Conservation (phyloP, 345 rosid species). For the Moricandia moricandioides region DNA sequence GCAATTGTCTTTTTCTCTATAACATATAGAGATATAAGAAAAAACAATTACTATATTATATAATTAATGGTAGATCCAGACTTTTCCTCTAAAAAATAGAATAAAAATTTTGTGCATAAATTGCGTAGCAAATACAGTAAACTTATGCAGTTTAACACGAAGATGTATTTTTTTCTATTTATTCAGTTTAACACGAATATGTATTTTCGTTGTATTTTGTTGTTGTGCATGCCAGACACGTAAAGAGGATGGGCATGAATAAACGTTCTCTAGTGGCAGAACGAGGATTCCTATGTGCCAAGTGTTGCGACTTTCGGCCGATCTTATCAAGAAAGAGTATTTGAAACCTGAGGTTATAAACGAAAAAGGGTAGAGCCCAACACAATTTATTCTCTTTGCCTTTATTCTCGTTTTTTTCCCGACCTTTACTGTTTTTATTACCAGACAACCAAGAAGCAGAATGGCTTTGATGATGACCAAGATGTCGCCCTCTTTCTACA, state of each 20-base stretch:
- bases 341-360: constrained; percentile 10
- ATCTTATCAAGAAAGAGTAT: constrained; percentile 9
- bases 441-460: neutral
- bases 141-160: too few relatives aligned
- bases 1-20: too few relatives aligned
- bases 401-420: neutral
- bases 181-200: neutral
- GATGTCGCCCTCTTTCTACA: constrained; percentile 17
- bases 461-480: constrained; percentile 2
- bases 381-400: constrained; percentile 9
- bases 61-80: too few relatives aligned
- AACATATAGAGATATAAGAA: too few relatives aligned
- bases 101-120: too few relatives aligned
- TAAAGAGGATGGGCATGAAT: neutral
- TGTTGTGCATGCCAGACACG: constrained; percentile 29
- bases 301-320: constrained; percentile 21
- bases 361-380: neutral
- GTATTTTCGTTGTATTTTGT: neutral
- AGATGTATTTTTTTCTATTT: neutral
- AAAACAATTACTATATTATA: too few relatives aligned
- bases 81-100: too few relatives aligned
- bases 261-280: constrained; percentile 18
- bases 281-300: constrained; percentile 15
- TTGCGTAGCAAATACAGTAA: too few relatives aligned
- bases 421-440: neutral